Conservation (phyloP, 345 rosid genomes). For the Zanthoxylum bungeanum region DNA sequence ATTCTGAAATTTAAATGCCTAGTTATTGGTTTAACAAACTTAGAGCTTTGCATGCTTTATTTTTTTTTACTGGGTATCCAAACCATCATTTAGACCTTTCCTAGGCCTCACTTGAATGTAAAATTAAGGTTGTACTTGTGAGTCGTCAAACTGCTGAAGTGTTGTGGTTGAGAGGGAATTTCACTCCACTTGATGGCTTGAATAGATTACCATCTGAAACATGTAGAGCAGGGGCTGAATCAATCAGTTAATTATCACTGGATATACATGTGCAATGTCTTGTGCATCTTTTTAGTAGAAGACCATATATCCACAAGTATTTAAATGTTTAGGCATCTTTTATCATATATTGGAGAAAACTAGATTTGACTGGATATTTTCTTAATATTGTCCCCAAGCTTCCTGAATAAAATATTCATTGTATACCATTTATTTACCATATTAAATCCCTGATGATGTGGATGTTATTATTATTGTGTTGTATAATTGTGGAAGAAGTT, state of each 20-base stretch:
- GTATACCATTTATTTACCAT: neutral
- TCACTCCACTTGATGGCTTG: neutral
- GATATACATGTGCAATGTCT: neutral
- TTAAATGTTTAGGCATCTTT: neutral
- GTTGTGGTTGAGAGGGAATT: neutral
- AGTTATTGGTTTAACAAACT: neutral
- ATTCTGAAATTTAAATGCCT: neutral
- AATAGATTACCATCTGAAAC: neutral
- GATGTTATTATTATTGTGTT: neutral
- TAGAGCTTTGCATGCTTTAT: neutral
- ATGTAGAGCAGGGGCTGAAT: neutral
- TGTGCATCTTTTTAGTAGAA: neutral
- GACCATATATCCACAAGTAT: neutral
- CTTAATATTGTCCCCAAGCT: too few relatives aligned
- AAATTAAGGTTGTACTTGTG: too few relatives aligned
- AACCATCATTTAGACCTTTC: neutral
- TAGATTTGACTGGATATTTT: too few relatives aligned
- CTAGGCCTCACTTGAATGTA: neutral
- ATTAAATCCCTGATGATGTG: neutral
- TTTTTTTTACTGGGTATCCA: neutral
- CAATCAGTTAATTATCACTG: neutral
- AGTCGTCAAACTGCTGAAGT: neutral
- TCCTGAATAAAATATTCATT: too few relatives aligned
- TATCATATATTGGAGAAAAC: neutral
- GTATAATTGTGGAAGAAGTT: neutral